phyloP scores from a whole-genome alignment of 495 filamentous ascomycete genomes.

The Lasiosphaeria hispida region DNA sequence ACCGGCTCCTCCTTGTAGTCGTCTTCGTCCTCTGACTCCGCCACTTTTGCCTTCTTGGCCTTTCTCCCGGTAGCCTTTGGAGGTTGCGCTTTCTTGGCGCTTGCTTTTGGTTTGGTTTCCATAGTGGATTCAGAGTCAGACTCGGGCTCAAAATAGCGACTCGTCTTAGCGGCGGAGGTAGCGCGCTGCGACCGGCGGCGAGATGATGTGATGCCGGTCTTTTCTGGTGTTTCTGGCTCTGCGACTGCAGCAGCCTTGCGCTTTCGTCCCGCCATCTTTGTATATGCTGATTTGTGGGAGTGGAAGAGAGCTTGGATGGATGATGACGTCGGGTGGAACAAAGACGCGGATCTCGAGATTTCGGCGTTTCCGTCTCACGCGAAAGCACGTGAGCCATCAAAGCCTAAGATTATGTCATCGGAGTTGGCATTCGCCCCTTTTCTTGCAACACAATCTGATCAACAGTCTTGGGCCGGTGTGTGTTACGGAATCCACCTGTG shows the following conservation, averaged over 20 bases:
- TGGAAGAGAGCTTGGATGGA: too few relatives aligned
- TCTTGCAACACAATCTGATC: too few relatives aligned
- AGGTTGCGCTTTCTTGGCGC: background rate
- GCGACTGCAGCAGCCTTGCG: background rate
- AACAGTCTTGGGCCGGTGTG: too few relatives aligned
- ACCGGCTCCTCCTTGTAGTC: constrained; percentile 20
- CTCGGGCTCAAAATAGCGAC: constrained; percentile 37
- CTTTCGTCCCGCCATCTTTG: too few relatives aligned
- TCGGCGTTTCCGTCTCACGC: too few relatives aligned
- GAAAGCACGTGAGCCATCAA: too few relatives aligned
- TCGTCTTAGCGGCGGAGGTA: constrained; percentile 34
- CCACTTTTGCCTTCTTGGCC: constrained; percentile 18
- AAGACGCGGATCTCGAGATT: too few relatives aligned
- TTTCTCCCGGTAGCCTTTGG: background rate
- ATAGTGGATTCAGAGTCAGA: constrained; percentile 14
- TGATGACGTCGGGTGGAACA: too few relatives aligned
- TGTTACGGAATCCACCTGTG: too few relatives aligned
- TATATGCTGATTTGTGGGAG: too few relatives aligned
- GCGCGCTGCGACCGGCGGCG: constrained; percentile 40
- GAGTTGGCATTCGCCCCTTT: too few relatives aligned
- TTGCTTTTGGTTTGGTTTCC: background rate
- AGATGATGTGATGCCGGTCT: background rate
- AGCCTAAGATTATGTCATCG: too few relatives aligned
- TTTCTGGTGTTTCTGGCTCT: constrained; percentile 8
- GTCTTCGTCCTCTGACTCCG: constrained; percentile 23